phyloP scores from a whole-genome alignment of 257 asterid genomes.

The Solanum corneliomulleri region DNA sequence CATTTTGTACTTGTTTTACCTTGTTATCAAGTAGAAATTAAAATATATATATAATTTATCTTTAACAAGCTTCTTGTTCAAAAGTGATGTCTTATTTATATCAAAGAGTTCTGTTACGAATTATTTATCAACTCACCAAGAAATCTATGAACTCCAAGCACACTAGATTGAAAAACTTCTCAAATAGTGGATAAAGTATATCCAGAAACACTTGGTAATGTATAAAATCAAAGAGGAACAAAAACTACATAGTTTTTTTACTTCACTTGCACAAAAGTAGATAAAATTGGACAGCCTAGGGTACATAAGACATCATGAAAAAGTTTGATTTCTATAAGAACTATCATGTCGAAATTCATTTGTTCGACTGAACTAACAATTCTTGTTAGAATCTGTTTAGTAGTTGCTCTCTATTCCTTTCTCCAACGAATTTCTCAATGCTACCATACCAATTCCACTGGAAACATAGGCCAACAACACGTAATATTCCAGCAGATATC shows the following conservation, averaged over 20 bases:
- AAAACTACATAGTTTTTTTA: background rate
- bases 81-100: too few relatives aligned
- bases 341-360: background rate
- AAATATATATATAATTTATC: background rate
- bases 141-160: background rate
- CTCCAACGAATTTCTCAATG: slow-evolving; percentile 55
- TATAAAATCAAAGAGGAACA: background rate
- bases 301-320: background rate
- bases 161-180: background rate
- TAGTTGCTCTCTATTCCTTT: slow-evolving; percentile 10
- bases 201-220: too few relatives aligned
- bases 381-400: background rate
- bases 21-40: too few relatives aligned
- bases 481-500: slow-evolving; percentile 41
- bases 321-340: background rate
- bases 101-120: too few relatives aligned
- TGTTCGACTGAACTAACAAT: background rate
- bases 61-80: background rate
- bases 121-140: background rate
- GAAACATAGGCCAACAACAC: slow-evolving; percentile 62
- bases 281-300: background rate
- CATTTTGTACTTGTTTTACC: too few relatives aligned
- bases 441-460: slow-evolving; percentile 81
- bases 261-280: background rate
- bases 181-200: background rate